Base-by-base conservation (phyloP, 257 asterid genomes). In the Gentiana macrophylla region DNA sequence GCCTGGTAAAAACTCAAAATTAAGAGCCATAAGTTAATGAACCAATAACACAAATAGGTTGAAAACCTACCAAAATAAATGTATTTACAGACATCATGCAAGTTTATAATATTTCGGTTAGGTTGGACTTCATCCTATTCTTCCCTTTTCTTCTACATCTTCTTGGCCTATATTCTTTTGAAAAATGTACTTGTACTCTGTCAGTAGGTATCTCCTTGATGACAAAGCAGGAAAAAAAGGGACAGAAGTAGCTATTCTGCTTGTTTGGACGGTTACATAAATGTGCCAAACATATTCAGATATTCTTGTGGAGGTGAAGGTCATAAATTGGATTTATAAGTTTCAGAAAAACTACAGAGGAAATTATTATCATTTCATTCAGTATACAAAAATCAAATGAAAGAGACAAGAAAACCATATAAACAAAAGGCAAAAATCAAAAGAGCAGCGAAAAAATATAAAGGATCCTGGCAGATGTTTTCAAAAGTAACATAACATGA, bases 1-100 rank as follows among this genome's bases (percentile, higher is more conserved):
- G 98, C 97, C 97, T 91, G 83, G 56, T 35, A 60, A 70, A 60
- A 70, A 67, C 46, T 61, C 56, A 61, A 59, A 55, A 15, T 53
- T 56, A 52, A 53, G 37, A 62, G 62, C 44, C 46, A 32, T 13
- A 32, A 33, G 41, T 37, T 1, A 9, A 32, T n/a, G 10, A 46
- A 33, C 36, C 9, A 10, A 41, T 4, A 50, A 65, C 12, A 1
- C 13, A 36, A 49, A 55, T 6, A 2, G 4, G 43, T 9, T 9
- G 6, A 45, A 10, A 57, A 43, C 24, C 24, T 41, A 41, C 9
- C 46, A 41, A 5, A 5, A 10, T 41, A 41, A 7, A 41, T 3
- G 11, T 35, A 9, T 32, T 24, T 50, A 32, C 32, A 46, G 10
- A 10, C 41, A 8, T 2, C 6, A 24, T 41, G 12, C 46, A 41